A percentile compares a stretch with the other conserved stretches of the same genome.
Conservation (phyloP, 441 rosid species). For the Adansonia grandidieri region DNA sequence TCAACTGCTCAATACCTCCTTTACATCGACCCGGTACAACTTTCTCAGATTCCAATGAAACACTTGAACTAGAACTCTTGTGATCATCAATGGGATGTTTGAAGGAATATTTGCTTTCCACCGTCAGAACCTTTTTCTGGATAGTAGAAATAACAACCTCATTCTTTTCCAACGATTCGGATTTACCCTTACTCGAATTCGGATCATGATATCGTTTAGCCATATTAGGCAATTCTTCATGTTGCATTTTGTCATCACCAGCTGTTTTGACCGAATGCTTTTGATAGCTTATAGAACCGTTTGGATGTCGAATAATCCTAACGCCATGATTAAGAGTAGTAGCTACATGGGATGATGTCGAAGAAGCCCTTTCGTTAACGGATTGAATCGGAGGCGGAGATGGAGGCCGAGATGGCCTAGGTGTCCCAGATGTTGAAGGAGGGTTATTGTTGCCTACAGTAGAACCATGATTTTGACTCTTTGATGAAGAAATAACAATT, state of each 20-base stretch:
- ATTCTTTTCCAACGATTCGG: constrained; percentile 32
- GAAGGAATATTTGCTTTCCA: constrained; percentile 37
- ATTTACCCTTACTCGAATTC: constrained; percentile 31
- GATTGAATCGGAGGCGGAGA: constrained; percentile 46
- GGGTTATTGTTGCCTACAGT: constrained; percentile 30
- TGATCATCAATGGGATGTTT: constrained; percentile 40
- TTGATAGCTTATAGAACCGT: constrained; percentile 35
- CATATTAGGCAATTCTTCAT: constrained; percentile 40
- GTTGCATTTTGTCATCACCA: constrained; percentile 16
- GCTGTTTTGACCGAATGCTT: constrained; percentile 35
- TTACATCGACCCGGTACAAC: constrained; percentile 34
- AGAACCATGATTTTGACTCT: constrained; percentile 42
- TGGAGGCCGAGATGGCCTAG: constrained; percentile 32
- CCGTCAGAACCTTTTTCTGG: constrained; percentile 25
- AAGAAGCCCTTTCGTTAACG: constrained; percentile 38
- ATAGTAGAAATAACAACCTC: constrained; percentile 34
- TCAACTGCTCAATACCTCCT: constrained; percentile 35
- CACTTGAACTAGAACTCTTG: constrained; percentile 41
- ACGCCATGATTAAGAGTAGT: constrained; percentile 24
- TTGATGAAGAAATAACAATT: constrained; percentile 47
- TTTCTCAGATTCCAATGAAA: constrained; percentile 47
- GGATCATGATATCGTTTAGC: constrained; percentile 37
- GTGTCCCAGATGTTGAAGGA: constrained; percentile 31
- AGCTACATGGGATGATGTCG: constrained; percentile 29
- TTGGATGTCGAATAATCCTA: constrained; percentile 30